Base-by-base conservation (phyloP, 208 protist genomes). In the Paratrypanosoma confusum region DNA sequence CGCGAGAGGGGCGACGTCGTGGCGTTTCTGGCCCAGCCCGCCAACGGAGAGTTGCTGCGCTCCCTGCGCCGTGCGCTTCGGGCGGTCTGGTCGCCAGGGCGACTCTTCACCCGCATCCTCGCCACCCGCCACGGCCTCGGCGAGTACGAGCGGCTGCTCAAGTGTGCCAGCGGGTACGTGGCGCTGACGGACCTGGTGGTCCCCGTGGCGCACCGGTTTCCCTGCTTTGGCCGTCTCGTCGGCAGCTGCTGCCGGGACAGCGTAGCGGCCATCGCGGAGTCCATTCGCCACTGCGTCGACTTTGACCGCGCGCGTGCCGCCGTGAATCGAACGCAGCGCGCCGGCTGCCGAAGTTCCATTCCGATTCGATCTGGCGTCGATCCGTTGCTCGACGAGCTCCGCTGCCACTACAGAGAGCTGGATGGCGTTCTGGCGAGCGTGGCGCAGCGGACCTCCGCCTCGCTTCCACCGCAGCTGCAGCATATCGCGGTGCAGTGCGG, bases 31-130 rank as follows among this genome's bases (percentile, higher is more conserved):
- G 62, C 50, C 29, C 25, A 44, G 3, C 64, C 63, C 2, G 32
- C 55, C 34, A 68, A 71, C 20, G 64, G 65, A 32, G 61, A 74
- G 7, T 14, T 81, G 0, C 56, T 82, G 38, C 6, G 35, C 6
- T 50, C 62, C 16, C 49, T 86, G 10, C 79, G 79, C 5, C 48
- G 50, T 5, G 66, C 71, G 20, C 46, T 92, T 33, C 60, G 65
- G 25, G 39, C 50, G 18, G 46, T 89, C 10, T 58, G 52, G 6
- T 56, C 61, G 21, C 67, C 79, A 0, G 56, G 64, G 16, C 56
- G 48, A 26, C 55, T 86, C 8, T 87, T 87, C 55, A 88, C 76
- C 29, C 56, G 69, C 23, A 80, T 91, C 52, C 68, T 77, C 3
- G 50, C 57, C 6, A 71, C 72, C 22, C 64, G 57, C n/a, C 69